Base-by-base conservation (phyloP, 306 rosid species). In the Erythrophleum fordii region DNA sequence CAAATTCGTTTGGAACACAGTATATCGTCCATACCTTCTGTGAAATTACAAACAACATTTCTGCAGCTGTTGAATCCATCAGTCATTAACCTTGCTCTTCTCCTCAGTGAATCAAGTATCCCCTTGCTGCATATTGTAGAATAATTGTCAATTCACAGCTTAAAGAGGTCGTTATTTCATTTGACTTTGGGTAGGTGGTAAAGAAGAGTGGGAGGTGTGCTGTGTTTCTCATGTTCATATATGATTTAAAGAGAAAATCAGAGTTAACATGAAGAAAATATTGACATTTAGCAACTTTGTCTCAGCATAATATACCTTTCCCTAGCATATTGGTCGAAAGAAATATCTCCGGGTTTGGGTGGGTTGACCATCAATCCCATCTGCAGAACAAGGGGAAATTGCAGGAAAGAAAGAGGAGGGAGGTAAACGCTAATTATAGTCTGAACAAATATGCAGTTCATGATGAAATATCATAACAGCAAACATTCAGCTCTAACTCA, bases 31-130 rank as follows among this genome's bases (percentile, higher is more conserved):
- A 67, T 88, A 96, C 99, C 99, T 92, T 96, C 99, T 31, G 99
- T 96, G 86, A 96, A 96, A 86, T 96, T 96, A 73, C 99, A 96
- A 66, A 96, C 94, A 46, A 96, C 91, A 77, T 96, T 96, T 91
- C 92, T 93, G 91, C 99, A 96, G 83, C 94, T 92, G 90, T 96
- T 96, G 80, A 96, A 96, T 83, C 98, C 99, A 84, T 95, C 98
- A 39, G 99, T 95, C 99, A 96, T 96, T 77, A 96, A 37, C 78
- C 90, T 85, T 79, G 99, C 99, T 84, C 99, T 92, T 87, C 84
- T 93, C 91, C 97, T 92, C 65, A 96, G 87, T 67, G 99, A 96
- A 82, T 90, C 97, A 61, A 96, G 84, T 87, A 96, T 85, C 80
- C 94, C 99, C 64, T 90, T 86, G 91, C 99, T 96, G 92, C 83